Conservation (phyloP, 2,329 filamentous ascomycete genomes). For the Ilyonectria mors-panacis region DNA sequence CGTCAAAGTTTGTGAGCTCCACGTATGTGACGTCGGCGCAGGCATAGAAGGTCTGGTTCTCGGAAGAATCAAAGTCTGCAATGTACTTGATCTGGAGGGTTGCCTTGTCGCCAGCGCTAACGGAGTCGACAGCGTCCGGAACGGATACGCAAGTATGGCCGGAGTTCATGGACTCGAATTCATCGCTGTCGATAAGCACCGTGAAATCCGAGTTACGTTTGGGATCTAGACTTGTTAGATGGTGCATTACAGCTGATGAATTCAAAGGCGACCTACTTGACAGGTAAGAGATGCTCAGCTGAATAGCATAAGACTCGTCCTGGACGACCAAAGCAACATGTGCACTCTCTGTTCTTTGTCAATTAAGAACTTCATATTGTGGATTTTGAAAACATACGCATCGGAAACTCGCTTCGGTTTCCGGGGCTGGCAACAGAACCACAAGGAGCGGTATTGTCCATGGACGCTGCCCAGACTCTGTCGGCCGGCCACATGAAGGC, state of each 20-base stretch:
- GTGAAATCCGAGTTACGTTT: constrained; percentile 57
- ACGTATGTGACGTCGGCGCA: constrained; percentile 65
- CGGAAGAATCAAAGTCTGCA: constrained; percentile 58
- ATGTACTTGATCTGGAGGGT: constrained; percentile 66
- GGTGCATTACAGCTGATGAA: background rate
- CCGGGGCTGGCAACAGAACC: constrained; percentile 63
- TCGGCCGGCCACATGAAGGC: constrained; percentile 75
- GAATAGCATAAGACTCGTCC: constrained; percentile 68
- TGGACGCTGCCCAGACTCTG: constrained; percentile 66
- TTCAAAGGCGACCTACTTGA: constrained; percentile 57
- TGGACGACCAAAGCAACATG: constrained; percentile 69
- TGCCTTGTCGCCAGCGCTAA: constrained; percentile 58
- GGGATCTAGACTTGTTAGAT: constrained; percentile 52
- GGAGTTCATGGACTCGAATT: constrained; percentile 56
- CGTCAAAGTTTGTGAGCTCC: constrained; percentile 52
- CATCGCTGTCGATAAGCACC: constrained; percentile 54
- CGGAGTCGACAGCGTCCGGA: constrained; percentile 52
- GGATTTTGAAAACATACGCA: constrained; percentile 56
- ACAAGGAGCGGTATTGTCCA: constrained; percentile 72
- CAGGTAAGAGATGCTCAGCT: constrained; percentile 67
- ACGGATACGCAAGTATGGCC: constrained; percentile 63
- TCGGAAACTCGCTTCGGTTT: constrained; percentile 70
- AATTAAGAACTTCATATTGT: background rate
- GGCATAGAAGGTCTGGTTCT: constrained; percentile 63
- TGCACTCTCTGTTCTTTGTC: constrained; percentile 62